Conservation (phyloP, 2,329 filamentous ascomycete species). For the Penicillium fuscoglaucum region DNA sequence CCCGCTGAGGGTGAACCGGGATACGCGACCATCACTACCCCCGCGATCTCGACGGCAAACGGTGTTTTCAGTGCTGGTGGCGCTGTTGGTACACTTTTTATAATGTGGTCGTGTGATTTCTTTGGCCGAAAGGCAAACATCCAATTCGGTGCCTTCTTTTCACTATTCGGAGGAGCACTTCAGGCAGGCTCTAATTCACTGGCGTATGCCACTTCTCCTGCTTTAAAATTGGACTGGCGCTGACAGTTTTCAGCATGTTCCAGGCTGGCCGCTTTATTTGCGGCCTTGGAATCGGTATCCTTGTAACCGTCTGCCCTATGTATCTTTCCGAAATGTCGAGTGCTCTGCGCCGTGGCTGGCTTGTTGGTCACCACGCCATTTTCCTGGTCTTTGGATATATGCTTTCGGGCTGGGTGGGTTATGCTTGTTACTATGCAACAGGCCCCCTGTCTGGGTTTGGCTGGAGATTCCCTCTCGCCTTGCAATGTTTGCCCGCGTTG, state of each 20-base stretch:
- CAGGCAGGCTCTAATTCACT: slow-evolving; percentile 50
- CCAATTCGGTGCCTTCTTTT: slow-evolving; percentile 48
- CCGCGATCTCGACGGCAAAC: slow-evolving; percentile 52
- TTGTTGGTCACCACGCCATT: slow-evolving; percentile 50
- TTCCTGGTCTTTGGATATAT: slow-evolving; percentile 52
- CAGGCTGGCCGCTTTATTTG: slow-evolving; percentile 47
- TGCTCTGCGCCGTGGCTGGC: slow-evolving; percentile 45
- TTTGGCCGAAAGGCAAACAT: slow-evolving; percentile 50
- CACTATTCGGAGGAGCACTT: slow-evolving; percentile 49
- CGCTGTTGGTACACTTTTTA: slow-evolving; percentile 49
- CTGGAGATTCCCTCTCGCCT: slow-evolving; percentile 49
- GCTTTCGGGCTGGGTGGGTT: slow-evolving; percentile 48
- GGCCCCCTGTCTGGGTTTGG: slow-evolving; percentile 40
- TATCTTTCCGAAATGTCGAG: slow-evolving; percentile 48
- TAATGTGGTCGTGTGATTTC: slow-evolving; percentile 52
- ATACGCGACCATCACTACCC: slow-evolving; percentile 49
- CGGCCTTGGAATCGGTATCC: slow-evolving; percentile 46
- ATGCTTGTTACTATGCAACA: slow-evolving; percentile 47
- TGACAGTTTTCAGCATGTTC: slow-evolving; percentile 40
- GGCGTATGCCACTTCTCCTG: slow-evolving; percentile 30
- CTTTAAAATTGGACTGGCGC: background rate
- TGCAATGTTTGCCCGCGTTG: slow-evolving; percentile 44
- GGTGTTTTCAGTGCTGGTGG: slow-evolving; percentile 53
- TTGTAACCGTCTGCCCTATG: slow-evolving; percentile 49
- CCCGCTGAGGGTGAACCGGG: slow-evolving; percentile 46